Base-by-base conservation (phyloP, 78 protist genomes). In the Cavenderia fasciculata region DNA sequence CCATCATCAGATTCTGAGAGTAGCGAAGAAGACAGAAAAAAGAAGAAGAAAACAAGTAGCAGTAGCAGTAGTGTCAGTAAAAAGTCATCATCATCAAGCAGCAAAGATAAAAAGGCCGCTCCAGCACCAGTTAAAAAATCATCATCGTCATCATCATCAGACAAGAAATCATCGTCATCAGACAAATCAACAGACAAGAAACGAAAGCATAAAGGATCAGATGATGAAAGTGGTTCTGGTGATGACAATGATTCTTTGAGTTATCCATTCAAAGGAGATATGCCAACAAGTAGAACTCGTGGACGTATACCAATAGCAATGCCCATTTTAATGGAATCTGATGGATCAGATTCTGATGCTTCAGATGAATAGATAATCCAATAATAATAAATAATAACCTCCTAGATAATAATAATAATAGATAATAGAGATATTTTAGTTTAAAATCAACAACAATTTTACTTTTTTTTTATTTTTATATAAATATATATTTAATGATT, bases 1-100 rank as follows among this genome's bases (percentile, higher is more conserved):
- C 31, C 69, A 56, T 33, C 43, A 63, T n/a, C n/a, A n/a, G n/a
- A n/a, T n/a, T n/a, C n/a, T n/a, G 72, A 63, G 72, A 63, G 72
- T 40, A n/a, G 38, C 43, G 69, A 61, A 61, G 36, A 27, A 12
- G 69, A 61, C 12, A 61, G n/a, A n/a, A 63, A 47, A 40, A 63
- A 63, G 47, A 63, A 63, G 72, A 63, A 63, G 72, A 63, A 63
- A 40, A 19, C 72, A 63, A 63, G 25, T 6, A 31, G 31, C 16
- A 18, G 31, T 18, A 38, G 51, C 18, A 44, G n/a, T n/a, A n/a
- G n/a, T n/a, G n/a, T n/a, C n/a, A n/a, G n/a, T n/a, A n/a, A n/a
- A n/a, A n/a, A n/a, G n/a, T n/a, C n/a, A n/a, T n/a, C n/a, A n/a
- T n/a, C n/a, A n/a, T 44, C 49, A 44, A 11, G 21, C 49, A 44